phyloP scores from a whole-genome alignment of 2,329 filamentous ascomycete genomes.

The Fusarium sarcochroum region DNA sequence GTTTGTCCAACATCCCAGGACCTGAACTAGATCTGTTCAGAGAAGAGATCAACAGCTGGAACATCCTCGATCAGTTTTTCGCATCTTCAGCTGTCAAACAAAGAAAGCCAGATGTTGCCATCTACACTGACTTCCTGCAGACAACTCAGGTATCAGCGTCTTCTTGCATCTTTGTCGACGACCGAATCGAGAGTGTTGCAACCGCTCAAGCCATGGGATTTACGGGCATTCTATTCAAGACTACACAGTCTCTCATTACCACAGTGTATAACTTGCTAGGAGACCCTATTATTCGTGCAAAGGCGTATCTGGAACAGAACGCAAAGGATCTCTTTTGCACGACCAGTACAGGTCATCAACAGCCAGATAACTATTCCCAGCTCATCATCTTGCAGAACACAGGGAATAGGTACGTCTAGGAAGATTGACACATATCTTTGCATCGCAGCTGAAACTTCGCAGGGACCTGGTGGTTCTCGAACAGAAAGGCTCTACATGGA shows the following conservation, averaged over 20 bases:
- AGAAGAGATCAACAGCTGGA: conserved; percentile 3
- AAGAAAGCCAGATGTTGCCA: conserved; percentile 7
- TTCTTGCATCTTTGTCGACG: conserved; percentile 14
- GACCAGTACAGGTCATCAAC: background rate
- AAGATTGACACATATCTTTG: too few relatives aligned
- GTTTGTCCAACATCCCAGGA: conserved; percentile 10
- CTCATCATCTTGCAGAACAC: conserved; percentile 7
- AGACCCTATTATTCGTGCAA: conserved; percentile 7
- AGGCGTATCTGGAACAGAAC: background rate
- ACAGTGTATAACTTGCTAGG: background rate
- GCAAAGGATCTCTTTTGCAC: conserved; percentile 13
- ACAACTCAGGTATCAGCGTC: background rate
- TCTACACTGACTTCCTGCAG: background rate
- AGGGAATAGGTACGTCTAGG: background rate
- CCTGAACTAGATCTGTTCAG: background rate
- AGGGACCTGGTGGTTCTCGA: background rate
- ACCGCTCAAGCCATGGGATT: conserved; percentile 3
- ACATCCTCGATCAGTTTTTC: conserved; percentile 2
- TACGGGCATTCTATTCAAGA: background rate
- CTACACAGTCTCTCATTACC: background rate
- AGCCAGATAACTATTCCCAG: conserved; percentile 18
- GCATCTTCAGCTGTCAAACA: background rate
- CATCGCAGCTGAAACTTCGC: too few relatives aligned
- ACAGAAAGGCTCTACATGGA: background rate
- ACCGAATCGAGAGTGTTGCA: background rate